Base-by-base conservation (phyloP, 1,139 yeast species). In the Arxiozyma telluris region DNA sequence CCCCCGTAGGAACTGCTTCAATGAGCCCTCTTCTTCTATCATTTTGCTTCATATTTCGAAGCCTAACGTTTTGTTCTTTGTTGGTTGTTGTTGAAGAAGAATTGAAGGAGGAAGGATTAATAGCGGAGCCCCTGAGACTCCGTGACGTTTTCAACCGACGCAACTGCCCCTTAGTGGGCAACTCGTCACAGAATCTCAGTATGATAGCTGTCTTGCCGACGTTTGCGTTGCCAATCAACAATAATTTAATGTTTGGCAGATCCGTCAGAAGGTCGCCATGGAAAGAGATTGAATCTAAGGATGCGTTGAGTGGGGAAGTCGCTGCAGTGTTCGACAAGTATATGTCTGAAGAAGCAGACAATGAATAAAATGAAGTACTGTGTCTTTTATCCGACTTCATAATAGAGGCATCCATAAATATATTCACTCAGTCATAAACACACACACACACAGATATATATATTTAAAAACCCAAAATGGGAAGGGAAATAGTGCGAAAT, bases 191-290 rank as follows among this genome's bases (percentile, higher is more conserved):
- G 54, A 72, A 74, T 25, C 72, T 69, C n/a, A 73, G 56, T 5
- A 74, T 69, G 57, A 74, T 64, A 1, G 77, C 76, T 3, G 76
- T 71, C 56, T 74, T 74, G 1, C 77, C 78, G 4, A 74, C 76
- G 12, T 74, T 73, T 1, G 77, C 72, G 49, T 73, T 74, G 1
- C 77, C 77, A 23, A 74, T 65, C 9, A 74, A 61, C 12, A 54
- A 44, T 18, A 56, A 17, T 41, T 56, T 56, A 41, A 52, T 50
- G 39, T 54, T 46, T 3, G 49, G 49, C 27, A 46, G n/a, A 12
- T 46, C 49, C 1, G 27, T 46, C 15, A 41, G 27, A 17, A 45
- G 17, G 21, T 45, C 48, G 25, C 30, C 30, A 11, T 27, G 30
- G 22, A 20, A 12, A 21, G 38, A 20, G 17, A 38, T 3, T 2